Evolutionary conservation across 2,329 filamentous ascomycete species (phyloP), one percentile per base, ranked within the genome.

Genomic region (Verticillium albo-atrum): DNA sequence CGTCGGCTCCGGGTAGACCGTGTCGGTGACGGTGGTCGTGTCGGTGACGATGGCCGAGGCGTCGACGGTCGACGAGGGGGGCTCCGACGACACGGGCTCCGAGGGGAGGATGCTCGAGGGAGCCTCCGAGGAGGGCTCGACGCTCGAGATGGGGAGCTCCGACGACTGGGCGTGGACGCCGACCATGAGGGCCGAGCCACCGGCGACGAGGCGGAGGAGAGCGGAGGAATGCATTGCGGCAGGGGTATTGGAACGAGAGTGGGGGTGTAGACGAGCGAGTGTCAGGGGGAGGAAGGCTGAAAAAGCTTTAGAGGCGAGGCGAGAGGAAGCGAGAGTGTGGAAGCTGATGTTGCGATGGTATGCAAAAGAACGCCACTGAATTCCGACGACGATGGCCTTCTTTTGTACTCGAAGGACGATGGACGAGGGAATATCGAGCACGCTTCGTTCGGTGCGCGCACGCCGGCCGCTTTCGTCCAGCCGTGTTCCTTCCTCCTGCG

Each of bases 141-240:
- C 42, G 26, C 54, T 59, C 25, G 32, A 55, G 25, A 47, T 26
- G 25, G 58, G 51, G 25, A n/a, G 14, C 3, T 32, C 32, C 23
- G 50, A 23, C 27, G 42, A 47, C 42, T 62, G 60, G 58, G 55
- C 60, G 23, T 60, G 57, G 47, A 58, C 58, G 25, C 60, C 47
- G 23, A 25, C 60, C 15, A 62, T 12, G 34, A 60, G 23, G 28
- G 56, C 58, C 9, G 60, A 58, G 54, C 60, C 27, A 3, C 55
- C 58, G 25, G 47, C 56, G 20, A 62, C 32, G 34, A 62, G 27
- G 42, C 17, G 26, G 5, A 56, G 42, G 20, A 47, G 42, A 47
- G 42, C 42, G n/a, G 42, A 17, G 9, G 58, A 57, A 20, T 53
- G 34, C 60, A 62, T 62, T 10, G 14, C 53, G 15, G n/a, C n/a